phyloP scores from a whole-genome alignment of 257 asterid genomes.

The Solanum bulbocastanum region DNA sequence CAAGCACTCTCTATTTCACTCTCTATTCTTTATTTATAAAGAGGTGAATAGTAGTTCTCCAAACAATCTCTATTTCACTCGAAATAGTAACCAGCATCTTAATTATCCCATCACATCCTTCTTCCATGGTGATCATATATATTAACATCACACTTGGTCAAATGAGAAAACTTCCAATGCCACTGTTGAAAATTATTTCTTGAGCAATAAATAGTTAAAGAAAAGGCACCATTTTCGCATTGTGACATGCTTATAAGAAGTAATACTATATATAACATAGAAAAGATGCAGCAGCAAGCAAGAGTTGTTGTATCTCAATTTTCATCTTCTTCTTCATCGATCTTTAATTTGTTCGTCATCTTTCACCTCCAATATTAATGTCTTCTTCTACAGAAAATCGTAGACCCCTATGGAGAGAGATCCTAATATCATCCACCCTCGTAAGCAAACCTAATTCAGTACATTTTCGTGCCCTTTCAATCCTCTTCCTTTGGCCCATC shows the following conservation, averaged over 20 bases:
- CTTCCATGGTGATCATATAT: too few species aligned
- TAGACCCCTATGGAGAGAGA: not conserved
- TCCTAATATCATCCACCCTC: not conserved
- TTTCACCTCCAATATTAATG: not conserved
- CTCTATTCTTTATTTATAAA: too few species aligned
- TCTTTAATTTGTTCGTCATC: not conserved
- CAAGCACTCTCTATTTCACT: too few species aligned
- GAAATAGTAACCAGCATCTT: too few species aligned
- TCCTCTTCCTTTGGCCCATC: not conserved
- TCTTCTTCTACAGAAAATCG: not conserved
- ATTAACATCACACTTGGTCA: not conserved
- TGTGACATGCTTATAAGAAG: too few species aligned
- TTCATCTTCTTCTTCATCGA: not conserved
- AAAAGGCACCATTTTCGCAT: not conserved
- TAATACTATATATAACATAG: too few species aligned
- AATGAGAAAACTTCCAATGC: not conserved
- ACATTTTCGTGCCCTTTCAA: not conserved
- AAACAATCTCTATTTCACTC: too few species aligned
- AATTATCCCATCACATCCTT: too few species aligned
- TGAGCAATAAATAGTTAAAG: not conserved
- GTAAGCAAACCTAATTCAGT: not conserved
- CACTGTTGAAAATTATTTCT: not conserved
- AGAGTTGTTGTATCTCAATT: not conserved
- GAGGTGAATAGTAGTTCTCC: too few species aligned
- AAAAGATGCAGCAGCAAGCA: too few species aligned